Evolutionary conservation across 306 rosid genomes (phyloP).

Genomic region (Casuarina cunninghamiana): DNA sequence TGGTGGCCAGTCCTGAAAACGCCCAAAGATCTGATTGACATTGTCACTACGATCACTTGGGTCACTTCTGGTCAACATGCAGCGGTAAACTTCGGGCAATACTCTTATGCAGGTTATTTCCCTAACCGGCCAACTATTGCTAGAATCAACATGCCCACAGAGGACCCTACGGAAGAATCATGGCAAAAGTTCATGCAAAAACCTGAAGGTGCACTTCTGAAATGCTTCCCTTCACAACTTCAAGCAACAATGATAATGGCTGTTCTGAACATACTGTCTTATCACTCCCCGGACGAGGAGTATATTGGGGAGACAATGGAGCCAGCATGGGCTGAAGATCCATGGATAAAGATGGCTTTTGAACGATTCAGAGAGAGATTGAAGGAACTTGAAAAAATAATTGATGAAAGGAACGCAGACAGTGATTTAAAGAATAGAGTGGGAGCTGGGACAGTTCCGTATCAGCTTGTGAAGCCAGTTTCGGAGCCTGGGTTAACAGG

Average conservation of each 20-base stretch:
- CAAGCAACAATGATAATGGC: constrained; percentile 68
- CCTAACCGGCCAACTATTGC: constrained; percentile 73
- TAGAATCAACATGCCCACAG: constrained; percentile 59
- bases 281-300: constrained; percentile 85
- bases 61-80: constrained; percentile 78
- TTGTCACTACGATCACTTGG: constrained; percentile 59
- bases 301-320: constrained; percentile 65
- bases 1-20: constrained; percentile 76
- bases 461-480: constrained; percentile 74
- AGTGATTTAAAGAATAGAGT: constrained; percentile 50
- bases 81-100: constrained; percentile 79
- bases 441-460: constrained; percentile 77
- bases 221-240: constrained; percentile 67
- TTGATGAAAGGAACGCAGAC: constrained; percentile 60
- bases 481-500: constrained; percentile 71
- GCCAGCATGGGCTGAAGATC: constrained; percentile 62
- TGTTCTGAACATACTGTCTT: constrained; percentile 63
- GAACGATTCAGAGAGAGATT: constrained; percentile 52
- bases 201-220: constrained; percentile 51
- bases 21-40: constrained; percentile 51
- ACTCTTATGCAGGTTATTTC: constrained; percentile 61
- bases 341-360: constrained; percentile 54
- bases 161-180: constrained; percentile 43
- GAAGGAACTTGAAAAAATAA: constrained; percentile 43
- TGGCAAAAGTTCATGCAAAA: constrained; percentile 46